Conservation (phyloP, 177 flowering plant genomes). For the Vitis hybrid region DNA sequence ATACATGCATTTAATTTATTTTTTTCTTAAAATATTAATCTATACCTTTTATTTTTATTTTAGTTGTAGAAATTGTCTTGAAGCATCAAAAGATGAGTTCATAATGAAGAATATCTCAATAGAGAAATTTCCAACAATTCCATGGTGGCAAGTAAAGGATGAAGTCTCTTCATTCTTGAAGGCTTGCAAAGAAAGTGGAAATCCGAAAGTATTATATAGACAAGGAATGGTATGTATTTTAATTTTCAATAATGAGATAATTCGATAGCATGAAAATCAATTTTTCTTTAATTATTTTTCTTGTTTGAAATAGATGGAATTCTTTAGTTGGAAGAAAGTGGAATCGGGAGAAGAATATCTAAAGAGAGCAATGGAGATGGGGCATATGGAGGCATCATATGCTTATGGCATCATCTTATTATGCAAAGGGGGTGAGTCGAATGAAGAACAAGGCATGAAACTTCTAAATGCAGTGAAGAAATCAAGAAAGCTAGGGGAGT, state of each 20-base stretch:
- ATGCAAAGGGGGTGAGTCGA: not conserved
- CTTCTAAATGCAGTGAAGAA: not conserved
- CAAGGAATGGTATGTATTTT: not conserved
- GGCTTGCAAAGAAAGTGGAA: not conserved
- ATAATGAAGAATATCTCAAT: not conserved
- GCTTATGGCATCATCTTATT: conserved; percentile 1
- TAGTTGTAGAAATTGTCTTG: conserved; percentile 8
- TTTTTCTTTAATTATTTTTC: too few species aligned
- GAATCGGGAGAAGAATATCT: not conserved
- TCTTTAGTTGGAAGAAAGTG: not conserved
- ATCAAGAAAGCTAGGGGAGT: not conserved
- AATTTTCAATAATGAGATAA: too few species aligned
- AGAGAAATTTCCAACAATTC: not conserved
- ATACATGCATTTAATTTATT: too few species aligned
- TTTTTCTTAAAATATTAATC: too few species aligned
- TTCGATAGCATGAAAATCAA: too few species aligned
- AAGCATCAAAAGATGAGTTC: not conserved
- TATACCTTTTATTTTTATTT: too few species aligned
- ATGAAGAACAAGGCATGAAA: not conserved
- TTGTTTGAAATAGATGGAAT: not conserved
- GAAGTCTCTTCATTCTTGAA: not conserved
- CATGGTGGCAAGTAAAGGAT: not conserved
- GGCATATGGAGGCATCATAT: conserved; percentile 8
- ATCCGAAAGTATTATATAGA: not conserved
- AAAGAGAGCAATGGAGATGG: conserved; percentile 8